Conservation (phyloP, 2,329 filamentous ascomycete species). For the Aspergillus viridinutans region DNA sequence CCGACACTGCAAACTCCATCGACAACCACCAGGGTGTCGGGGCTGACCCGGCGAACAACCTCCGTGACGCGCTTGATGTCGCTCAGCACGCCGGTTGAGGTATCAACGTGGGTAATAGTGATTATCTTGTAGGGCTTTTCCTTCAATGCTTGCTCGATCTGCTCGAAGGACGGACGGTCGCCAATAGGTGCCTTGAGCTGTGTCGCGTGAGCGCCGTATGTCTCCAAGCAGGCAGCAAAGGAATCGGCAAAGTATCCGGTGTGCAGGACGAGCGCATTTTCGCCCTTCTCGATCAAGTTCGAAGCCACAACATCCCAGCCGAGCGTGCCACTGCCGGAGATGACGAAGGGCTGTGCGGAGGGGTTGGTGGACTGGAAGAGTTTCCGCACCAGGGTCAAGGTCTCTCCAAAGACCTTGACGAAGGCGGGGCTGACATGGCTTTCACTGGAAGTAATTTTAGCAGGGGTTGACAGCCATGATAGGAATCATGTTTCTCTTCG, state of each 20-base stretch:
- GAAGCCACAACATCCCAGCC: slow-evolving; percentile 97
- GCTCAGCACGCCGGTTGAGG: slow-evolving; percentile 90
- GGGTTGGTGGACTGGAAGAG: slow-evolving; percentile 88
- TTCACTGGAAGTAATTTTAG: slow-evolving; percentile 56
- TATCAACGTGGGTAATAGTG: slow-evolving; percentile 96
- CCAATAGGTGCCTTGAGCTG: slow-evolving; percentile 88
- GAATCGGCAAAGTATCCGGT: slow-evolving; percentile 96
- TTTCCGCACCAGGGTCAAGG: slow-evolving; percentile 79
- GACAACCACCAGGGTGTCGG: slow-evolving; percentile 84
- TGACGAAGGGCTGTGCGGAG: slow-evolving; percentile 81
- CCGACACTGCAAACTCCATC: slow-evolving; percentile 97
- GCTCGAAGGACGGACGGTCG: slow-evolving; percentile 75
- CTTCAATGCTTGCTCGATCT: slow-evolving; percentile 83
- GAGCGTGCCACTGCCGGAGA: slow-evolving; percentile 90
- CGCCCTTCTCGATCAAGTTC: slow-evolving; percentile 83
- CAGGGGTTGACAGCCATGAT: not conserved
- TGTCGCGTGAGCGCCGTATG: slow-evolving; percentile 85
- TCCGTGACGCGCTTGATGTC: slow-evolving; percentile 82
- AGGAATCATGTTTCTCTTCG: not conserved
- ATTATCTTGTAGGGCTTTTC: slow-evolving; percentile 91
- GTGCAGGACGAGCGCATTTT: slow-evolving; percentile 88
- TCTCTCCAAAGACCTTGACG: slow-evolving; percentile 86
- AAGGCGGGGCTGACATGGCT: slow-evolving; percentile 89
- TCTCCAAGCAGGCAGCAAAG: slow-evolving; percentile 86
- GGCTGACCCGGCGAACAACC: slow-evolving; percentile 78